Conservation (phyloP, 1,139 yeast genomes). For the Candida tetrigidarum region DNA sequence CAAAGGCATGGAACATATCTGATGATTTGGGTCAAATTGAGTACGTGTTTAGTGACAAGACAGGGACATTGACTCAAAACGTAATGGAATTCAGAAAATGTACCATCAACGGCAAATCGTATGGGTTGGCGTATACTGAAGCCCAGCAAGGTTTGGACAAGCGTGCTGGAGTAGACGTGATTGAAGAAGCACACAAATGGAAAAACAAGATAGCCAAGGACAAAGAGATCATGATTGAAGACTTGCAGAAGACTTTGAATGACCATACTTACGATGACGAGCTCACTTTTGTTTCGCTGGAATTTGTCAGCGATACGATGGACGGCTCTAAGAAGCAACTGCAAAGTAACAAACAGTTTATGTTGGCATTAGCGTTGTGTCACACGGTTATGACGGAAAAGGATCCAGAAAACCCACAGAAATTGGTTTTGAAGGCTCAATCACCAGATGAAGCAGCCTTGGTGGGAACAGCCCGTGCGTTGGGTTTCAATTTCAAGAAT, state of each 20-base stretch:
- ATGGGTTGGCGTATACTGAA: conserved; percentile 95
- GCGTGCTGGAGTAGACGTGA: conserved; percentile 81
- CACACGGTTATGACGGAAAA: conserved; percentile 88
- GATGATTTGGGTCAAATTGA: conserved; percentile 98
- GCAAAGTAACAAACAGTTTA: conserved; percentile 70
- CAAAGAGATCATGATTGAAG: conserved; percentile 63
- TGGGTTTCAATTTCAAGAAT: conserved; percentile 81
- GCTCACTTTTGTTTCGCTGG: conserved; percentile 80
- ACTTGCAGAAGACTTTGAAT: conserved; percentile 47
- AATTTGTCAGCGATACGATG: conserved; percentile 43
- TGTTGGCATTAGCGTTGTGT: conserved; percentile 88
- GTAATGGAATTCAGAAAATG: conserved; percentile 97
- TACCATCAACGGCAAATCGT: conserved; percentile 82
- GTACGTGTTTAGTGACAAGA: conserved; percentile 93
- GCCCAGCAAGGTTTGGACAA: conserved; percentile 93
- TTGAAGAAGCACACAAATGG: conserved; percentile 69
- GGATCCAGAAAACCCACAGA: conserved; percentile 56
- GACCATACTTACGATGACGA: conserved; percentile 68
- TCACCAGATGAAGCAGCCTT: conserved; percentile 99
- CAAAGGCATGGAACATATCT: conserved; percentile 96
- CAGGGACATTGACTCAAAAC: conserved; percentile 96
- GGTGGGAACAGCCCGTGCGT: conserved; percentile 90
- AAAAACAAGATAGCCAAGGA: conserved; percentile 64
- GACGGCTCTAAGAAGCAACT: conserved; percentile 48
- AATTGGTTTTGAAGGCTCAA: conserved; percentile 79